Evolutionary conservation across 176 grass and related monocot genomes (phyloP).

Genomic region (Aechmea fasciata): DNA sequence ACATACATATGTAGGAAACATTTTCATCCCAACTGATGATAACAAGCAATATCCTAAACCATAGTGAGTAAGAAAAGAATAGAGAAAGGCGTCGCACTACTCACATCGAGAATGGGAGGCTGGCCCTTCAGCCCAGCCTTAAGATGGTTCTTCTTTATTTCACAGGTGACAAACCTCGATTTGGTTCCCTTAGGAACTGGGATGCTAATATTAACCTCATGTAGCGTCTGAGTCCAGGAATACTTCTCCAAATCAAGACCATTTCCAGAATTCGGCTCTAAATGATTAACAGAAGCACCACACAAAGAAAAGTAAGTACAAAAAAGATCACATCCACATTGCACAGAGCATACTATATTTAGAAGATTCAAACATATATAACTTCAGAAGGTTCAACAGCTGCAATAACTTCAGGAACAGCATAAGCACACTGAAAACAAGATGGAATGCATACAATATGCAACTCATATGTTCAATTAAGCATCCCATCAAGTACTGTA

Average conservation of each 20-base stretch:
- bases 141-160: constrained; percentile 82
- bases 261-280: constrained; percentile 84
- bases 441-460: too few relatives aligned
- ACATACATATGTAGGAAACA: not conserved
- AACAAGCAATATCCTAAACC: not conserved
- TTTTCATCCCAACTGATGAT: not conserved
- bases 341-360: not conserved
- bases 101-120: constrained; percentile 80
- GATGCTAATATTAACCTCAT: constrained; percentile 61
- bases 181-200: constrained; percentile 86
- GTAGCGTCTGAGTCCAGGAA: constrained; percentile 85
- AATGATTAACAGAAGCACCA: not conserved
- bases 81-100: constrained; percentile 6
- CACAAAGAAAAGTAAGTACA: not conserved
- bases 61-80: not conserved
- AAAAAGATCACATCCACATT: not conserved
- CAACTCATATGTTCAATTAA: too few relatives aligned
- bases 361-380: not conserved
- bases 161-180: constrained; percentile 70
- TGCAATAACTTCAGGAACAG: not conserved
- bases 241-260: constrained; percentile 97
- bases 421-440: not conserved
- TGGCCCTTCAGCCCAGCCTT: constrained; percentile 89
- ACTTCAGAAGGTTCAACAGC: not conserved
- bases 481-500: too few relatives aligned